Evolutionary conservation across 331 rosid genomes (phyloP).

Genomic region (Rosa hybrid): DNA sequence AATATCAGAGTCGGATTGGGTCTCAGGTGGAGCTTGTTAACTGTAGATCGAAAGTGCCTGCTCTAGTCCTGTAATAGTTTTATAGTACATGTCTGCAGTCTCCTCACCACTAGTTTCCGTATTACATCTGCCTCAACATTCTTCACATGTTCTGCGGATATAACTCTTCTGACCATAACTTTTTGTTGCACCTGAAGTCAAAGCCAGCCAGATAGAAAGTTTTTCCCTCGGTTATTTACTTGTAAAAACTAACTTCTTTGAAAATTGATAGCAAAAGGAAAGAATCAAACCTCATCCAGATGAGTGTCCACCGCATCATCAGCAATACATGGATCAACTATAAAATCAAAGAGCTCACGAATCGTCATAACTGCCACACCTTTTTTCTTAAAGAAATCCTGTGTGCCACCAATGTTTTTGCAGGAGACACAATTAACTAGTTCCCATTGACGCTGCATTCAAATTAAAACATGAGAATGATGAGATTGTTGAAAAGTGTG

Average conservation of each 20-base stretch:
- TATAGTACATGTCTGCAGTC: constrained; percentile 49
- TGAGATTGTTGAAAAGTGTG: too few relatives aligned
- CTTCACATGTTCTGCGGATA: constrained; percentile 61
- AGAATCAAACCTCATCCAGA: constrained; percentile 67
- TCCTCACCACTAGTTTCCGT: constrained; percentile 67
- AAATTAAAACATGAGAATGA: too few relatives aligned
- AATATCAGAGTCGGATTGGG: constrained; percentile 22
- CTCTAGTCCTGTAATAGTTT: constrained; percentile 71
- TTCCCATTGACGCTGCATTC: too few relatives aligned
- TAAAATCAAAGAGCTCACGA: constrained; percentile 82
- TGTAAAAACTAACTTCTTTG: neutral
- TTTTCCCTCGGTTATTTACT: constrained; percentile 10
- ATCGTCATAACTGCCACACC: constrained; percentile 93
- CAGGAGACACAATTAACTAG: too few relatives aligned
- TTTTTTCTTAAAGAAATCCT: constrained; percentile 79
- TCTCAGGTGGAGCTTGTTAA: constrained; percentile 25
- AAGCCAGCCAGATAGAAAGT: constrained; percentile 13
- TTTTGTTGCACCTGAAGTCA: constrained; percentile 58
- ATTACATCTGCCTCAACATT: constrained; percentile 75
- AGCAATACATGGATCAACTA: constrained; percentile 75
- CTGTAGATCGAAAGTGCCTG: constrained; percentile 44
- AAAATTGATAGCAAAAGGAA: constrained; percentile 6
- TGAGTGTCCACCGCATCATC: constrained; percentile 71
- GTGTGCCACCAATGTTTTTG: constrained; percentile 26
- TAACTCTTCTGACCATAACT: constrained; percentile 57